Percentiles rank a stretch among this genome's conserved stretches.
phyloP scores from a whole-genome alignment of 305 asterid species.

The Rubia tinctorum region DNA sequence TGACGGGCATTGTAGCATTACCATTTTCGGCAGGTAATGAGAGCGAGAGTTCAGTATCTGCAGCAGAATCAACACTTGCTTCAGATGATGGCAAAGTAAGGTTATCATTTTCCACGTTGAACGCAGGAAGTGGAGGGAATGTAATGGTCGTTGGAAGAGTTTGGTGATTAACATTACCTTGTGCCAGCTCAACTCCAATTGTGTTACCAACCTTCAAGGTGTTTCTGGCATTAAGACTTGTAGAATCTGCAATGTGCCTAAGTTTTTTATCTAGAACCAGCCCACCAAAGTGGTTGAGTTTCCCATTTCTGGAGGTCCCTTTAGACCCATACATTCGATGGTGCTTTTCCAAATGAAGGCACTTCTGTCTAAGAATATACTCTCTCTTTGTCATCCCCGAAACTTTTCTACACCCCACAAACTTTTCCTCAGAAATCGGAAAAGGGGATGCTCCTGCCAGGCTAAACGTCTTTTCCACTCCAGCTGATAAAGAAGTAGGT shows the following conservation, averaged over 20 bases:
- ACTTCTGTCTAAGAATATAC: conserved; percentile 69
- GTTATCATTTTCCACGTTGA: conserved; percentile 38
- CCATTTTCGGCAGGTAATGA: conserved; percentile 58
- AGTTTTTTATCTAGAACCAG: conserved; percentile 82
- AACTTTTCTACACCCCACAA: conserved; percentile 62
- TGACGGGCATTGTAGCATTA: conserved; percentile 50
- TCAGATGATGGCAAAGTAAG: conserved; percentile 32
- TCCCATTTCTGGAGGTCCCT: conserved; percentile 61
- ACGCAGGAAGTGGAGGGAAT: conserved; percentile 45
- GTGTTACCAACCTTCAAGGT: conserved; percentile 43
- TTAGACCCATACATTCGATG: conserved; percentile 64
- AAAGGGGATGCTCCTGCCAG: conserved; percentile 48
- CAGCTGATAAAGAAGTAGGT: conserved; percentile 30
- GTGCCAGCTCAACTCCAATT: conserved; percentile 41
- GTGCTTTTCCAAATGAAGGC: conserved; percentile 74
- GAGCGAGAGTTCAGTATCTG: conserved; percentile 68
- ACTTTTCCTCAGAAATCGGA: conserved; percentile 53
- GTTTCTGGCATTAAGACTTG: conserved; percentile 50
- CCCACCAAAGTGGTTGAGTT: conserved; percentile 60
- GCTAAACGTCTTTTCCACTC: conserved; percentile 50
- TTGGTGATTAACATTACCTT: conserved; percentile 33
- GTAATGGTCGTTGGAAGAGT: conserved; percentile 37
- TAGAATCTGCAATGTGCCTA: conserved; percentile 62
- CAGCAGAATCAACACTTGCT: conserved; percentile 33
- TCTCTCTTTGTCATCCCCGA: conserved; percentile 78